A percentile compares a stretch with the other conserved stretches of the same genome.
phyloP scores from a whole-genome alignment of 306 rosid species.

The Begonia fuchsioides region DNA sequence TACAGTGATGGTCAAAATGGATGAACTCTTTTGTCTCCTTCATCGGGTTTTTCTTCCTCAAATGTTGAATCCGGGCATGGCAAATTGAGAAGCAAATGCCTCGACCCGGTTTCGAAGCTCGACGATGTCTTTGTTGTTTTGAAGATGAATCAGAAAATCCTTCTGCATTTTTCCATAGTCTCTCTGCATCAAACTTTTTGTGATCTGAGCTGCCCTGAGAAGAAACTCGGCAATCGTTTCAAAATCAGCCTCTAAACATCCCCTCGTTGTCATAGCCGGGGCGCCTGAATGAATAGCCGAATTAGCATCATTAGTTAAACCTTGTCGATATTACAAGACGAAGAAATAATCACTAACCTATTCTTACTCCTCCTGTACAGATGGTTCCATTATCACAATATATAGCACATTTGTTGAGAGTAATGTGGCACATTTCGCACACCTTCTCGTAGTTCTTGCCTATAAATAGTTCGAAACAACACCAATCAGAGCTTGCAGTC shows the following conservation, averaged over 20 bases:
- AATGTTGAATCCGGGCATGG: constrained; percentile 70
- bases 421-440: constrained; percentile 67
- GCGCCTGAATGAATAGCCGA: constrained; percentile 27
- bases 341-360: constrained; percentile 30
- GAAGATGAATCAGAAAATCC: constrained; percentile 46
- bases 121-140: constrained; percentile 38
- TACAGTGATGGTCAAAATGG: no score
- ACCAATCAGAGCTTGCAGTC: neutral
- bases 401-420: constrained; percentile 60
- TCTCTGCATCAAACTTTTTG: constrained; percentile 29
- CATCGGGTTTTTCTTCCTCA: neutral
- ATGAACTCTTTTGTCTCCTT: no score
- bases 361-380: constrained; percentile 66
- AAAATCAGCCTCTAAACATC: constrained; percentile 70
- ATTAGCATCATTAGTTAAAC: neutral
- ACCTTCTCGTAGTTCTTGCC: constrained; percentile 71
- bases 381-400: constrained; percentile 53
- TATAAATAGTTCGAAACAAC: constrained; percentile 15
- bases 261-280: constrained; percentile 90
- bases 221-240: constrained; percentile 69
- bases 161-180: constrained; percentile 47
- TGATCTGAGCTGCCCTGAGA: constrained; percentile 56
- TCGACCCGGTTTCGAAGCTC: constrained; percentile 58
- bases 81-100: constrained; percentile 57
- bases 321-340: neutral